Conservation (phyloP, 2,329 filamentous ascomycete genomes). For the Rhinocladiella similis region DNA sequence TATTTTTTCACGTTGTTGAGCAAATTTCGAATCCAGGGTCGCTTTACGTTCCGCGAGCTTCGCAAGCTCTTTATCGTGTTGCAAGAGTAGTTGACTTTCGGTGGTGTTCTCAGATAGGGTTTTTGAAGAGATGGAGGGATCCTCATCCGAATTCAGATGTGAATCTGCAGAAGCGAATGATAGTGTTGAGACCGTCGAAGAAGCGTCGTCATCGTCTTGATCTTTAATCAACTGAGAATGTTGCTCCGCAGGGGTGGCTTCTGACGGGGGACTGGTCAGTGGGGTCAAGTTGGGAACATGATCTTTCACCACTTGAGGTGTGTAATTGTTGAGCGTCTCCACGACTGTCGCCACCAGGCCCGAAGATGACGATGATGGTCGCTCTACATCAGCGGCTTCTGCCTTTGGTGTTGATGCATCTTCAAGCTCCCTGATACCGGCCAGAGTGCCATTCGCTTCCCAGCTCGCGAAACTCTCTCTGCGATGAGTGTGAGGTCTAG, state of each 20-base stretch:
- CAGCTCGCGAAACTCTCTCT: slow-evolving; percentile 29
- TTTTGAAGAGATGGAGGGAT: slow-evolving; percentile 19
- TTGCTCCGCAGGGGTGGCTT: neutral
- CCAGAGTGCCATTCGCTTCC: slow-evolving; percentile 31
- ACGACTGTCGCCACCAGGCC: slow-evolving; percentile 31
- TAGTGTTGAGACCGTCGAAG: slow-evolving; percentile 29
- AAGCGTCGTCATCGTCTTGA: slow-evolving; percentile 23
- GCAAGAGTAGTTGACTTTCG: slow-evolving; percentile 21
- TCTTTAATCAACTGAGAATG: neutral
- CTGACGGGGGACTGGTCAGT: neutral
- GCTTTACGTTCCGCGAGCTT: slow-evolving; percentile 44
- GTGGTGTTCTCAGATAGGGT: slow-evolving; percentile 15
- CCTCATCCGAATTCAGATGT: slow-evolving; percentile 21
- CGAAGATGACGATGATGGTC: slow-evolving; percentile 9
- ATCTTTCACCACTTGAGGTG: slow-evolving; percentile 52
- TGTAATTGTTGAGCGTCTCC: slow-evolving; percentile 49
- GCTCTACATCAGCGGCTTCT: neutral
- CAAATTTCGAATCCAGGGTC: slow-evolving; percentile 40
- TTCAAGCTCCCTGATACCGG: slow-evolving; percentile 27
- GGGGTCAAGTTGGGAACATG: slow-evolving; percentile 32
- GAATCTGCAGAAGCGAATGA: slow-evolving; percentile 36
- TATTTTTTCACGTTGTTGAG: slow-evolving; percentile 34
- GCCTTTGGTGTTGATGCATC: slow-evolving; percentile 10
- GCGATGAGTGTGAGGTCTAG: slow-evolving; percentile 10
- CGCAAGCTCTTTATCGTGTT: slow-evolving; percentile 45